These are phyloP conservation scores for Yamadazyma spencermartinsiae DNA, from an alignment of 1,139 yeast species.

Conservation along the genomic window DNA sequence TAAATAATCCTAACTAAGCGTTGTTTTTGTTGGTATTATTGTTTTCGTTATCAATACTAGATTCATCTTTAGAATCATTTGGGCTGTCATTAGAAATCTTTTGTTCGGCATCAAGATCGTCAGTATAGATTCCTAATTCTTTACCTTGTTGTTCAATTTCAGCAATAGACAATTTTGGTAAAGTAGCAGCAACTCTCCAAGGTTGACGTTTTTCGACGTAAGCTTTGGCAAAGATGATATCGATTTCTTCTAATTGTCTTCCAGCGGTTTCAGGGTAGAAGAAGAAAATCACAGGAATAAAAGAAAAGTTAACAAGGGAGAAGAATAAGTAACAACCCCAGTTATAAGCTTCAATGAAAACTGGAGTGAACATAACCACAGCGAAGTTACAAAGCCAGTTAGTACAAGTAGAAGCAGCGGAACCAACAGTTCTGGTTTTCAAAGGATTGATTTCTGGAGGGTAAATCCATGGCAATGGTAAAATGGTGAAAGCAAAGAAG, in stretches of 20 bases:
- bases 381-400: slow-evolving; percentile 50
- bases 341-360: slow-evolving; percentile 35
- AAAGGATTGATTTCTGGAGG: slow-evolving; percentile 68
- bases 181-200: slow-evolving; percentile 51
- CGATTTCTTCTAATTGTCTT: slow-evolving; percentile 49
- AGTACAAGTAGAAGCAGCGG: slow-evolving; percentile 52
- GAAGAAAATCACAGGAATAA: slow-evolving; percentile 45
- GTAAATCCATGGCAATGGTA: slow-evolving; percentile 60
- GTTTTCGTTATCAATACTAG: slow-evolving; percentile 6
- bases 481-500: slow-evolving; percentile 57
- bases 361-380: slow-evolving; percentile 51
- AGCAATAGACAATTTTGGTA: slow-evolving; percentile 46
- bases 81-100: slow-evolving; percentile 11
- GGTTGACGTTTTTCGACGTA: slow-evolving; percentile 46
- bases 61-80: slow-evolving; percentile 8
- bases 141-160: slow-evolving; percentile 51
- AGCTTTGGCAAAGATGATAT: slow-evolving; percentile 47
- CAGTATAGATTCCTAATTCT: slow-evolving; percentile 48
- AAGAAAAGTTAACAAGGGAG: slow-evolving; percentile 38
- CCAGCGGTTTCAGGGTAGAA: slow-evolving; percentile 53
- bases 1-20: no score
- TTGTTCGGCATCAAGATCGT: slow-evolving; percentile 22
- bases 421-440: slow-evolving; percentile 56
- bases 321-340: slow-evolving; percentile 51
- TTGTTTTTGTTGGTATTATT: background rate